Evolutionary conservation across 129 eudicot species (phyloP), one percentile per base, ranked within the genome.

Genomic region (Smallanthus sonchifolius): DNA sequence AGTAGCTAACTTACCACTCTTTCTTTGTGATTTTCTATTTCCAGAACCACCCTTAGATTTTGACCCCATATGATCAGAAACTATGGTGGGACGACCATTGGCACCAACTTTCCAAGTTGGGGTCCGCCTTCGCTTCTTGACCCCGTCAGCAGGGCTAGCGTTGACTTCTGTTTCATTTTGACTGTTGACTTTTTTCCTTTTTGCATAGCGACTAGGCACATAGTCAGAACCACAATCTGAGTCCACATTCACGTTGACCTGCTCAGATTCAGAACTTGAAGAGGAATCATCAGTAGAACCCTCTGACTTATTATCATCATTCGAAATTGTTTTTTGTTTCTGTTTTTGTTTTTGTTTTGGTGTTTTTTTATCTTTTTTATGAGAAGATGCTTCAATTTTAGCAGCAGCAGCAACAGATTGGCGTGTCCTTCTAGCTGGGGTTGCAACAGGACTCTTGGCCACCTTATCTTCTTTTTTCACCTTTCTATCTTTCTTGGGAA

Each of bases 141-240:
- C 97, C 69, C 91, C 76, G 77, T 85, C 94, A 69, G 90, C 90
- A 48, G 92, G 96, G 79, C 85, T 89, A 32, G 81, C 76, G 20
- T 49, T 65, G 54, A 40, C 63, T 66, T 77, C 82, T 60, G 76
- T 65, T 56, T 59, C 74, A 52, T 52, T 48, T 38, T 71, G 72
- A 78, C 69, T 67, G 37, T 54, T 28, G 39, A 39, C 78, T 60
- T 75, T 61, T 45, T 61, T 69, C 55, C 79, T 64, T 47, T 70
- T 79, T 30, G 35, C 42, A 14, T 70, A 60, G 65, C 74, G 69
- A 57, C 70, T 74, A 40, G 84, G 85, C 16, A 55, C 79, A 66
- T 57, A 64, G 49, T 80, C 85, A 59, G 87, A 73, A 65, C 80
- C 76, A 77, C 73, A 56, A 36, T 79, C 88, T 20, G 79, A 75